A percentile compares a stretch with the other conserved stretches of the same genome.
Evolutionary conservation across 2,329 filamentous ascomycete genomes (phyloP).

Genomic region (Apiospora saccharicola): DNA sequence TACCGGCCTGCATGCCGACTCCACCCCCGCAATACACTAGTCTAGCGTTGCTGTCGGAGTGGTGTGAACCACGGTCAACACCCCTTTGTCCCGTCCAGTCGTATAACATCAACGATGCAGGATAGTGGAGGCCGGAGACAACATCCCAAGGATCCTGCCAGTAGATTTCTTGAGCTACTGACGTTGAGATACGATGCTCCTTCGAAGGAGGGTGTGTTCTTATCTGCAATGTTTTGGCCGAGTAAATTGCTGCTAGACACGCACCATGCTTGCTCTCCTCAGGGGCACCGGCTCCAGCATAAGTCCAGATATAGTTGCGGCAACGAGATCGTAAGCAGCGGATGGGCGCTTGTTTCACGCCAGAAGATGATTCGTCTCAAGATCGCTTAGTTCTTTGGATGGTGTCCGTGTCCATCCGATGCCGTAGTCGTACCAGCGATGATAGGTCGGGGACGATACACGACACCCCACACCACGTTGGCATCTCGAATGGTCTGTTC

Average conservation of each 20-base stretch:
- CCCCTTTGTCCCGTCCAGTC: constrained; percentile 14
- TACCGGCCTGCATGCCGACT: background rate
- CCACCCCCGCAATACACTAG: constrained; percentile 20
- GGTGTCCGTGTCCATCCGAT: background rate
- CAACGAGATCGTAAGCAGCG: background rate
- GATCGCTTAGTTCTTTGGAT: background rate
- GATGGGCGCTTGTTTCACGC: background rate
- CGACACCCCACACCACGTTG: background rate
- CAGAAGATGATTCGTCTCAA: background rate
- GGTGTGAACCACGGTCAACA: background rate
- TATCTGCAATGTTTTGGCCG: background rate
- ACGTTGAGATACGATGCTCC: background rate
- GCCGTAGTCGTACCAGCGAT: background rate
- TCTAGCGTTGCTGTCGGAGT: background rate
- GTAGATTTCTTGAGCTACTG: background rate
- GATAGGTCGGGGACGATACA: background rate
- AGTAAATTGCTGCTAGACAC: no score
- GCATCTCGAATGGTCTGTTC: background rate
- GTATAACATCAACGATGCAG: background rate
- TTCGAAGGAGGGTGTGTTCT: background rate
- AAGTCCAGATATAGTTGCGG: background rate
- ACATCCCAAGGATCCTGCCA: background rate
- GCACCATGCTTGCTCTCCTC: background rate
- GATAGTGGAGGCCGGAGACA: background rate
- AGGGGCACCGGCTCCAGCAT: background rate